Base-by-base conservation (phyloP, 2,329 filamentous ascomycete genomes). In the Alternaria rosae region DNA sequence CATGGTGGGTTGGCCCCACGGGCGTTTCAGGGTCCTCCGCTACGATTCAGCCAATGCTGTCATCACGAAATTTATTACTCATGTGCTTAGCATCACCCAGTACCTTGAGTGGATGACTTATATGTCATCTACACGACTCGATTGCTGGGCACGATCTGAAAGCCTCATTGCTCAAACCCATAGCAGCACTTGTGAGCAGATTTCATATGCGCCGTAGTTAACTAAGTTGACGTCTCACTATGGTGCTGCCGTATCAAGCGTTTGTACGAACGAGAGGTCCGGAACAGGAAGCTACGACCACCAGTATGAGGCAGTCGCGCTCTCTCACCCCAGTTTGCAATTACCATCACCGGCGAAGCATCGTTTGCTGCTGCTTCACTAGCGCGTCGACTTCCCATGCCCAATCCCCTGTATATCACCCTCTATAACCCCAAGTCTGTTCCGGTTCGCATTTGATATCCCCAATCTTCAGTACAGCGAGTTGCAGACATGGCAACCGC, bases 21-120 rank as follows among this genome's bases (percentile, higher is more conserved):
- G 44, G 56, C 5, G 54, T 54, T 61, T 57, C 68, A 69, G 65
- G 70, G 68, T 65, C 63, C 58, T 38, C 20, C 17, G 23, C 6
- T 9, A 38, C 63, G 68, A 73, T 66, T 72, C 70, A 70, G 56
- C 28, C 23, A 42, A n/a, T 23, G 53, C 26, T 28, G 20, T 44
- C 43, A 62, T 66, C 54, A 35, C 30, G n/a, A 26, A 47, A 25
- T n/a, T 8, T 35, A 28, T 57, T 59, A 65, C n/a, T 66, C 62
- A 45, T 25, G 32, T 48, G 15, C 17, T 11, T 8, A 11, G 5
- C 23, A 57, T 47, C 57, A 60, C 15, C 50, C n/a, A 35, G 7
- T 11, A 26, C 38, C 25, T 21, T 15, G 20, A 35, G 6, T 25
- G 5, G 20, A 15, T 17, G 13, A 17, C 15, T 43, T 17, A 9